These are phyloP conservation scores for Dentipellis fragilis DNA, from an alignment of 768 basidiomycete genomes.

Conservation along the genomic window DNA sequence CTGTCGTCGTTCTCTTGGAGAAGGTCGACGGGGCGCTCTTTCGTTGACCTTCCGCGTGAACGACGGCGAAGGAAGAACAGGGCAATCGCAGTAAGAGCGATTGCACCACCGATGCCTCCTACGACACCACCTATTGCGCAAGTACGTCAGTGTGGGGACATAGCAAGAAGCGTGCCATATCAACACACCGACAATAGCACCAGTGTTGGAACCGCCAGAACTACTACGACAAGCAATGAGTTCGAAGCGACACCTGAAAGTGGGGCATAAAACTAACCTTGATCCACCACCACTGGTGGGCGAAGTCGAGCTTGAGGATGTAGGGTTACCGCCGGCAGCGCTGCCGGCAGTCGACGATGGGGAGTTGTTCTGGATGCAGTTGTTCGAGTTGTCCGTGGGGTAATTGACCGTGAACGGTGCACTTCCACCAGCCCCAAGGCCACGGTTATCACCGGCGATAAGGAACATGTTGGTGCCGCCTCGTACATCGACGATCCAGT, in stretches of 20 bases:
- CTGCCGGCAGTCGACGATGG: conserved; percentile 71
- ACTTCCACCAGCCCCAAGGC: conserved; percentile 63
- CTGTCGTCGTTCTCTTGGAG: conserved; percentile 42
- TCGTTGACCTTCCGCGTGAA: conserved; percentile 25
- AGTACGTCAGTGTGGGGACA: not conserved
- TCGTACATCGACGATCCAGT: conserved; percentile 56
- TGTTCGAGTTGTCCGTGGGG: conserved; percentile 38
- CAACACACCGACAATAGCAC: conserved; percentile 7
- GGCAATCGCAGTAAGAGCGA: conserved; percentile 30
- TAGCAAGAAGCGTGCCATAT: not conserved
- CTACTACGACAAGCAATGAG: not conserved
- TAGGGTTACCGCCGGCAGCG: conserved; percentile 67
- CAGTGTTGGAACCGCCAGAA: conserved; percentile 1
- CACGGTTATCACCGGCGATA: conserved; percentile 56
- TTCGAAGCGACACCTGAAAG: not conserved
- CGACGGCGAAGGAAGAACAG: conserved; percentile 44
- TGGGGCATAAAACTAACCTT: conserved; percentile 6
- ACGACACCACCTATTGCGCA: conserved; percentile 45
- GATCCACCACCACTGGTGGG: conserved; percentile 18
- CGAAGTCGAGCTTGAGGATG: conserved; percentile 36
- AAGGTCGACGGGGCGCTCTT: conserved; percentile 60
- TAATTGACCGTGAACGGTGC: conserved; percentile 42
- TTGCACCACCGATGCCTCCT: conserved; percentile 44
- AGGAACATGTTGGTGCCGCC: conserved; percentile 58
- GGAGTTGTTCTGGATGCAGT: conserved; percentile 48